Evolutionary conservation across 2,329 filamentous ascomycete genomes (phyloP), one percentile per base, ranked within the genome.

Genomic region (Curvularia sp.): DNA sequence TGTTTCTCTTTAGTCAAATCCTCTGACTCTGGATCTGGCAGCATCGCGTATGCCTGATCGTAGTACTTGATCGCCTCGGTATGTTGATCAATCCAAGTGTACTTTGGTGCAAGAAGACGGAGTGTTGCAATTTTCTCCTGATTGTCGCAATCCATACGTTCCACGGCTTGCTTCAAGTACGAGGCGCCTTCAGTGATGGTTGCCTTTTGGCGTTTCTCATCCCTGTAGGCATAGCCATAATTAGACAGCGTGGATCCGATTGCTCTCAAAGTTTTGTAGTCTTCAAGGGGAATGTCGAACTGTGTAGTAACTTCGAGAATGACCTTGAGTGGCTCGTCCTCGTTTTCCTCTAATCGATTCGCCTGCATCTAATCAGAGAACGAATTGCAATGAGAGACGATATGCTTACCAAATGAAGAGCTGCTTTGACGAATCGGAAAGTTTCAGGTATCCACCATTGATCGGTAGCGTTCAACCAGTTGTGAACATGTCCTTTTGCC

Each of bases 251-350:
- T 53, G 3, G 32, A 3, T 0, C 51, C 51, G 3, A 32, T 39
- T 1, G 51, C 51, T 18, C 51, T 38, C 9, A 41, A 21, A 9
- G 51, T 47, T 34, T 48, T 53, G n/a, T 25, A 48, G 19, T 47
- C 23, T 8, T 30, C 32, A 2, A 10, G 12, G 6, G 18, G 41
- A 19, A 53, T 19, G 3, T 47, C 12, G 1, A 28, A 46, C 18
- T 27, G n/a, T 9, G n/a, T 19, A 3, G 10, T 38, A 18, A 47
- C 25, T 3, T 32, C 30, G 1, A 39, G 10, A 5, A 53, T 48
- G 30, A 47, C 18, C 4, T 32, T 9, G 1, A 53, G 18, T 27
- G 43, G 51, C 18, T 41, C 43, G 1, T 47, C 25, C 2, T 48
- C 25, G 9, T 10, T 41, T 8, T n/a, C 18, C 19, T 52, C 19